phyloP scores from a whole-genome alignment of 2,329 filamentous ascomycete species.

The Talaromyces islandicus region DNA sequence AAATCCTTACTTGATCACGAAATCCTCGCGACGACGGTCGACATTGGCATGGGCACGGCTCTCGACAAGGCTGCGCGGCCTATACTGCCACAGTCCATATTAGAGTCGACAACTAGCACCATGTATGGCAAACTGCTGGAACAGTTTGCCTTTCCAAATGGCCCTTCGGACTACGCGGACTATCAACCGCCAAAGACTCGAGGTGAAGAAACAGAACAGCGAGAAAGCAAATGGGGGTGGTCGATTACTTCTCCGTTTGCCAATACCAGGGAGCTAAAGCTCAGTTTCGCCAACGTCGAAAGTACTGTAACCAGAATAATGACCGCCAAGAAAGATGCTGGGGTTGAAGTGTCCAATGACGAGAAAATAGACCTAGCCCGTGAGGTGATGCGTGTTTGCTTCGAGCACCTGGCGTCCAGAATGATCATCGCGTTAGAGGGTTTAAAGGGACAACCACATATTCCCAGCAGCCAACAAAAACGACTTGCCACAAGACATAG shows the following conservation, averaged over 20 bases:
- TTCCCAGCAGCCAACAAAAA: not conserved
- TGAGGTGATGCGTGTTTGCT: constrained; percentile 71
- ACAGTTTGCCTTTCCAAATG: constrained; percentile 63
- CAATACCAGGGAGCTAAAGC: constrained; percentile 54
- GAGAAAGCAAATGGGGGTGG: constrained; percentile 57
- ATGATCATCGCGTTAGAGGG: constrained; percentile 63
- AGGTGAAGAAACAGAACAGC: constrained; percentile 52
- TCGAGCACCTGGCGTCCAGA: constrained; percentile 78
- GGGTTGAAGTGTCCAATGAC: constrained; percentile 39
- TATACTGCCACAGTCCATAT: constrained; percentile 59
- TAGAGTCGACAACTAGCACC: constrained; percentile 54
- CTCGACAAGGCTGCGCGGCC: constrained; percentile 80
- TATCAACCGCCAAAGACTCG: constrained; percentile 57
- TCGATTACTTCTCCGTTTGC: constrained; percentile 61
- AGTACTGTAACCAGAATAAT: constrained; percentile 58
- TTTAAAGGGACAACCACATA: constrained; percentile 16
- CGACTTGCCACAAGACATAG: not conserved
- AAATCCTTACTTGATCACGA: constrained; percentile 60
- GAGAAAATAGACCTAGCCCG: constrained; percentile 66
- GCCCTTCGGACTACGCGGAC: constrained; percentile 27
- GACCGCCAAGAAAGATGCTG: constrained; percentile 28
- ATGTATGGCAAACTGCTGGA: constrained; percentile 82
- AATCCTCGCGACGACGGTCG: constrained; percentile 66
- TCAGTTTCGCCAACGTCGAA: constrained; percentile 69
- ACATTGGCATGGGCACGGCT: constrained; percentile 83